Conservation (phyloP, 2,329 filamentous ascomycete genomes). For the Penicillium corylophilum region DNA sequence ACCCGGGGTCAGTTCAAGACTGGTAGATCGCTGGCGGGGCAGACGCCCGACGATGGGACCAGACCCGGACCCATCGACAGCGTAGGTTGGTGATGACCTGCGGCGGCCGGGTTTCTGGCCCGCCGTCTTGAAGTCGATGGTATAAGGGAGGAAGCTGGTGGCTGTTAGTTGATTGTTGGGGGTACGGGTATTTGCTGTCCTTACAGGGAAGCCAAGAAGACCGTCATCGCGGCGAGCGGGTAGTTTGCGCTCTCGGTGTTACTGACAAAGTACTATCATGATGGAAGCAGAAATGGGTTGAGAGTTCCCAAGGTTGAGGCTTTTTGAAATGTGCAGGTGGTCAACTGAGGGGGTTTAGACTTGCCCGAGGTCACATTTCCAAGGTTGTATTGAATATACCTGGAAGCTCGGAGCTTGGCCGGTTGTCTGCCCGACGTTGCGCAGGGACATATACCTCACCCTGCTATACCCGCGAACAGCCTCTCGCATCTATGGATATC, state of each 20-base stretch:
- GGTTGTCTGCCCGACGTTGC: slow-evolving; percentile 8
- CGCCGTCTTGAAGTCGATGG: slow-evolving; percentile 35
- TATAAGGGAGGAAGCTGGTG: slow-evolving; percentile 38
- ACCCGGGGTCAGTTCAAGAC: slow-evolving; percentile 35
- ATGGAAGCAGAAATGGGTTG: not conserved
- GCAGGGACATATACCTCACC: slow-evolving; percentile 5
- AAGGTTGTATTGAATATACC: slow-evolving; percentile 1
- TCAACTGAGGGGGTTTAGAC: slow-evolving; percentile 4
- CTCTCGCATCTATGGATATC: not conserved
- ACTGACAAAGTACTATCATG: not conserved
- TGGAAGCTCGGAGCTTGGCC: not conserved
- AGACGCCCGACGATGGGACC: slow-evolving; percentile 24
- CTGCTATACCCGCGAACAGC: slow-evolving; percentile 4
- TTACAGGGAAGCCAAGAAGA: slow-evolving; percentile 38
- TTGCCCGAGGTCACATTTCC: not conserved
- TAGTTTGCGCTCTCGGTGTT: not conserved
- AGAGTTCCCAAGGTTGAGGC: not conserved
- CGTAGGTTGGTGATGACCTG: slow-evolving; percentile 25
- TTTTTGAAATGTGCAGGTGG: not conserved
- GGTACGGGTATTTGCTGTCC: slow-evolving; percentile 5
- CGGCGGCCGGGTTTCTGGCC: slow-evolving; percentile 21
- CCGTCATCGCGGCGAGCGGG: slow-evolving; percentile 27
- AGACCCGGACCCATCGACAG: slow-evolving; percentile 21
- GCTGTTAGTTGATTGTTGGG: slow-evolving; percentile 1
- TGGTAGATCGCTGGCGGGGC: slow-evolving; percentile 20